Evolutionary conservation across 495 filamentous ascomycete species (phyloP).

Genomic region (Cryomyces antarcticus): DNA sequence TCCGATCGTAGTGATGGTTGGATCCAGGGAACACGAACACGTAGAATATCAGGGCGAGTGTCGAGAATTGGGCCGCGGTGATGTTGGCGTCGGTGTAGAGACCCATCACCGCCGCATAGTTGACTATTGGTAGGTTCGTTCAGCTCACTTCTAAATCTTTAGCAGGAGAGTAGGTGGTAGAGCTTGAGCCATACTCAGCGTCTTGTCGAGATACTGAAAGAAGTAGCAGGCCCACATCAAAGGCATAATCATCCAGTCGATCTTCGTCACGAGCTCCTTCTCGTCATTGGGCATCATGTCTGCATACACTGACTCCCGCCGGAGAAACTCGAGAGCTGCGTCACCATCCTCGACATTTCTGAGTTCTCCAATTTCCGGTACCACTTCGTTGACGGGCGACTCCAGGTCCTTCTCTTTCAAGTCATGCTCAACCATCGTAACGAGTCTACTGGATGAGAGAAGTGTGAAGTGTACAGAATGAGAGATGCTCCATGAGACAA

Average conservation of each 20-base stretch:
- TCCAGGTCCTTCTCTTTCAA: neutral
- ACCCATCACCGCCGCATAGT: constrained; percentile 8
- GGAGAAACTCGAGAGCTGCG: constrained; percentile 8
- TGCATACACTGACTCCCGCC: constrained; percentile 2
- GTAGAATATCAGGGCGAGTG: constrained; percentile 5
- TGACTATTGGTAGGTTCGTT: neutral
- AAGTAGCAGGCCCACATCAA: constrained; percentile 12
- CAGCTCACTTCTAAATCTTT: neutral
- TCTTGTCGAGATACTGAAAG: constrained; percentile 14
- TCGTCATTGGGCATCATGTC: constrained; percentile 5
- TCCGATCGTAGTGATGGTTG: too few species aligned
- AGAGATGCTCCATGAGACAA: too few species aligned
- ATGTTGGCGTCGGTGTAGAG: constrained; percentile 5
- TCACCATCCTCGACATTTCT: constrained; percentile 7
- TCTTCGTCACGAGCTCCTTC: constrained; percentile 5
- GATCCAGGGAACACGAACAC: neutral
- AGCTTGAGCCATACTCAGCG: constrained; percentile 2
- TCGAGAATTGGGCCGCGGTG: neutral
- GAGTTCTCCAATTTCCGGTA: neutral
- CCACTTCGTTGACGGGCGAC: neutral
- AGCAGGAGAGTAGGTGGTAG: neutral
- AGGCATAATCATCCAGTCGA: constrained; percentile 12
- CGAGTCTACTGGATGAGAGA: too few species aligned
- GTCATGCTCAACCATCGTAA: too few species aligned
- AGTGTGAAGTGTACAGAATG: too few species aligned